Base-by-base conservation (phyloP, 2,329 filamentous ascomycete genomes). In the Colletotrichum sp. region DNA sequence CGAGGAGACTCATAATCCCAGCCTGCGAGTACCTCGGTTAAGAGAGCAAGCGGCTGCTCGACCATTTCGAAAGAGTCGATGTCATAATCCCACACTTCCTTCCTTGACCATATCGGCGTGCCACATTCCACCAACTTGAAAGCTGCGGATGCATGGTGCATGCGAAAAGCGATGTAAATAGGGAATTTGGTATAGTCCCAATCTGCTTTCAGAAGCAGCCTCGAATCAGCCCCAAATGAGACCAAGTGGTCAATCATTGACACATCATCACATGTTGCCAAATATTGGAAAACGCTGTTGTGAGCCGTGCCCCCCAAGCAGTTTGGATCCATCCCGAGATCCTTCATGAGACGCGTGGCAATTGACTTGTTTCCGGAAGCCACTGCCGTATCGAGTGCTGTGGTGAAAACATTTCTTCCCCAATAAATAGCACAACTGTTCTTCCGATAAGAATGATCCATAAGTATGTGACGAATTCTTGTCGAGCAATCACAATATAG, bases 251-350 rank as follows among this genome's bases (percentile, higher is more conserved):
- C 22, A 59, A 59, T 3, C 55, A 59, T 29, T 19, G 55, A 59
- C 13, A 0, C 27, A 29, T 29, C 55, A 27, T 0, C 8, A 9
- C 22, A 29, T 25, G 13, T 13, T 29, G 55, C 55, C 27, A 1
- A 3, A 6, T 59, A 59, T 25, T 59, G 55, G 27, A 57, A 57
- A 29, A 29, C 13, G 22, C 27, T 29, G 52, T 19, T 49, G 5
- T 29, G 13, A 19, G 7, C 9, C 0, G 0, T 0, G 22, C 13
- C 52, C 19, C 52, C 0, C 19, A 49, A 2, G 11, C 3, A 0
- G 62, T 64, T 64, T 22, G 22, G n/a, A 6, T 64, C n/a, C 13
- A 64, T 19, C 0, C 34, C 34, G n/a, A 44, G 0, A 15, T n/a
- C 15, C 8, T 22, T 32, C 2, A 64, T 6, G 12, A 64, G 34